Evolutionary conservation across 495 filamentous ascomycete species (phyloP), one percentile per base, ranked within the genome.

Genomic region (Amphirosellinia nigrospora): DNA sequence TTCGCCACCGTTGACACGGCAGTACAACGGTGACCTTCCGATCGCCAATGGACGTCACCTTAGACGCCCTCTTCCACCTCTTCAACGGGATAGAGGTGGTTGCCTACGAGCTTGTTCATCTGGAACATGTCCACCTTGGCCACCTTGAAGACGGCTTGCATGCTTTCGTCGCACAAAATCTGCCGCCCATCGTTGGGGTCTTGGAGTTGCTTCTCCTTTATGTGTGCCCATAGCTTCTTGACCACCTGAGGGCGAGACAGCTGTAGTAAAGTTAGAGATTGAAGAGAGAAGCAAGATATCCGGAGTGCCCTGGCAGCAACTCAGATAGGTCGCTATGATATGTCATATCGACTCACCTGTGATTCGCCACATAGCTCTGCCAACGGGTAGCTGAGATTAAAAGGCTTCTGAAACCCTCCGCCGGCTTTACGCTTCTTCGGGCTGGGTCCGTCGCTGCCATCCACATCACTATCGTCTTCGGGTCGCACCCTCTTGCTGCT

Each of bases 91-190:
- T 87, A 87, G 21, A 89, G 81, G 60, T 88, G 86, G 70, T 83
- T 84, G 4, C 85, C 85, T 1, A 88, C 79, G 13, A 85, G 78
- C 76, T 88, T 87, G 82, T 96, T 98, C 94, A 98, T 97, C 50
- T 93, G 94, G 76, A 99, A 98, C 96, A 99, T 99, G 74, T 98
- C 93, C 43, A 99, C 90, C 72, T 88, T 92, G 70, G 94, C 91
- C 73, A 90, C 87, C 78, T 95, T 95, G 84, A 99, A 98, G 3
- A 99, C 92, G 1, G 90, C 89, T 41, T 92, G 88, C 90, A 99
- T 89, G 58, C 88, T 86, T 45, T 97, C 93, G 81, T 99, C 96
- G 78, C 96, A 99, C 63, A 87, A 82, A 64, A 99, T 98, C 74
- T 97, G 93, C 15, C 96, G 92, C 75, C 92, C 91, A 80, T 99